Evolutionary conservation across 208 protist genomes (phyloP).

Genomic region (Ichthyophonus hoferi): DNA sequence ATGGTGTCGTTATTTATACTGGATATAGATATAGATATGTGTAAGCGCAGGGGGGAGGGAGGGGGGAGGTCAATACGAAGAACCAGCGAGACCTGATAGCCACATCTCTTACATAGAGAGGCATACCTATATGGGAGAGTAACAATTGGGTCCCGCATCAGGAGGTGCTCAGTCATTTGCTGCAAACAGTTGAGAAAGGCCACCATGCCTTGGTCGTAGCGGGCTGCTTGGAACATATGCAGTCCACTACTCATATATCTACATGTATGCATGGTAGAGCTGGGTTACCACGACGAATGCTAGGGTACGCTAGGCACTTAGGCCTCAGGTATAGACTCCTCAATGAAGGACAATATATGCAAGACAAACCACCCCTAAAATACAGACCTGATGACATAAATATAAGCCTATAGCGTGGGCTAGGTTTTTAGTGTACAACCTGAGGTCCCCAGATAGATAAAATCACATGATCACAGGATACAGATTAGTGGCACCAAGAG

Average conservation of each 20-base stretch:
- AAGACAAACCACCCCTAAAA: too few relatives aligned
- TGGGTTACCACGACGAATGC: too few relatives aligned
- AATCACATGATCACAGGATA: background rate
- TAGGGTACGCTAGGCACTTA: too few relatives aligned
- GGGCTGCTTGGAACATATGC: background rate
- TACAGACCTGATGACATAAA: too few relatives aligned
- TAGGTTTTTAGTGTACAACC: slow-evolving; percentile 5
- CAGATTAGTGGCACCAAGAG: background rate
- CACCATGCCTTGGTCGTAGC: slow-evolving; percentile 66
- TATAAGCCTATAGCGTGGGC: too few relatives aligned
- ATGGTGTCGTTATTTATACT: slow-evolving; percentile 61
- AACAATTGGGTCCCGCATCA: slow-evolving; percentile 51
- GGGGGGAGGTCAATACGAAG: too few relatives aligned
- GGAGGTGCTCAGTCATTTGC: slow-evolving; percentile 53
- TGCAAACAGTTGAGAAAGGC: slow-evolving; percentile 62
- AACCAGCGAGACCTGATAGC: too few relatives aligned
- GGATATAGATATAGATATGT: too few relatives aligned
- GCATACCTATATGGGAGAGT: slow-evolving; percentile 54
- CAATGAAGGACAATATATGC: too few relatives aligned
- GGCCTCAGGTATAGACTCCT: too few relatives aligned
- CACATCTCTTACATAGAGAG: background rate
- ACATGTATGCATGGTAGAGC: too few relatives aligned
- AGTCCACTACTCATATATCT: background rate
- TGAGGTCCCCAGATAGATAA: background rate
- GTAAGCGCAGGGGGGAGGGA: too few relatives aligned